Base-by-base conservation (phyloP, 805 yeast genomes). In the Jamesozyma gamospora region DNA sequence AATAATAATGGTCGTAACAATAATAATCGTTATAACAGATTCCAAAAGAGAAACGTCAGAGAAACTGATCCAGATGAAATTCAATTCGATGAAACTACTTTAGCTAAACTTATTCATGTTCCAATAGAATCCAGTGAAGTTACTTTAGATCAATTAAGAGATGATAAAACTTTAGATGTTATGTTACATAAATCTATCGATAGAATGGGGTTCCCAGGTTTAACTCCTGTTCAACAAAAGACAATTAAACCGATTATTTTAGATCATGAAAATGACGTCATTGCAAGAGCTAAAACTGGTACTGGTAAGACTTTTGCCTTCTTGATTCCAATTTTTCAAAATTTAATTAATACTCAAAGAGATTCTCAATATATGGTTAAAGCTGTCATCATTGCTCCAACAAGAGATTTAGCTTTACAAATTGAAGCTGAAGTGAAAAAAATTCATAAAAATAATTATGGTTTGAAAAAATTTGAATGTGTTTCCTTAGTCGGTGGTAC, bases 281-380 rank as follows among this genome's bases (percentile, higher is more conserved):
- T 87, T 17, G 87, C 86, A 29, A 71, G 94, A 52, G 96, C 96
- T 21, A 85, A 85, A 59, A 87, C 96, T 3, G 96, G 96, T 58
- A 87, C 96, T 2, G 96, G 96, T 53, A 87, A 87, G 60, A 87
- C 96, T 0, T 75, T 83, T 46, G 94, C 96, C 0, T 87, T 85
- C 59, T 80, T 88, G 44, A 67, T 88, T 32, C 96, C 96, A 2
- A 64, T 83, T 11, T 64, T 85, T 34, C 82, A 85, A 54, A 71
- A 74, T 47, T 65, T 53, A 62, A 64, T 54, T 47, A 65, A 48
- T 42, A 56, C 49, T 36, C 56, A 52, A 40, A 42, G 43, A 3
- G 61, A 56, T 13, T 43, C 49, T 14, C 53, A 58, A 4, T 58
- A 64, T 32, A 59, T 62, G 43, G 80, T 76, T 15, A 67, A 72